Evolutionary conservation across 306 rosid genomes (phyloP), one percentile per base, ranked within the genome.

Genomic region (Dalbergia cochinchinensis): DNA sequence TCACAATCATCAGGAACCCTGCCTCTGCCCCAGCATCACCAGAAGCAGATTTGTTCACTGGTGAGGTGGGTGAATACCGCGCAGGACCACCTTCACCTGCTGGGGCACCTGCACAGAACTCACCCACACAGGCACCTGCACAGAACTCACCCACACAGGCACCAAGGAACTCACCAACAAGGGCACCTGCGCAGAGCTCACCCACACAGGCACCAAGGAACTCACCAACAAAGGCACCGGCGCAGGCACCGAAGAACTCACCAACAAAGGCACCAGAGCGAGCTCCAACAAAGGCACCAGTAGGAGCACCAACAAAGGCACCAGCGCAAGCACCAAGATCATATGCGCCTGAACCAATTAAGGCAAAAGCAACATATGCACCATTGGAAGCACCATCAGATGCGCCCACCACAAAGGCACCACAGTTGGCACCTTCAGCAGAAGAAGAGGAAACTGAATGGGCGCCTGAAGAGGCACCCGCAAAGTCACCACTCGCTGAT

Each of bases 1-100:
- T 26, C 31, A 26, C 31, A 59, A 82, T 5, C 73, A 82, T 5
- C 73, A 69, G 78, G 12, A 4, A 37, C 7, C 7, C 41, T 6
- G 7, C 7, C 41, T 5, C 41, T 5, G 5, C 41, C 41, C 41
- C 41, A 37, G 41, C 7, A 37, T 37, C 41, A 37, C 41, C 41
- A 37, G 41, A 5, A 37, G 41, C 41, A 37, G 41, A 37, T 37
- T 37, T 37, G 7, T 37, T 37, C 7, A 37, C 41, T 4, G 41
- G 7, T 37, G 7, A 4, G 41, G 41, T 37, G 41, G 41, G 41
- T 37, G 41, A 37, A 37, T 4, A 37, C 7, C 41, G 1, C 11
- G 8, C 48, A 42, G 48, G 9, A 7, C 11, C 79, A 68, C 77
- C 85, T 26, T 26, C 31, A 1, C 31, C 31, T 26, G 31, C 31